Evolutionary conservation across 306 rosid genomes (phyloP).

Genomic region (Quercus glauca): DNA sequence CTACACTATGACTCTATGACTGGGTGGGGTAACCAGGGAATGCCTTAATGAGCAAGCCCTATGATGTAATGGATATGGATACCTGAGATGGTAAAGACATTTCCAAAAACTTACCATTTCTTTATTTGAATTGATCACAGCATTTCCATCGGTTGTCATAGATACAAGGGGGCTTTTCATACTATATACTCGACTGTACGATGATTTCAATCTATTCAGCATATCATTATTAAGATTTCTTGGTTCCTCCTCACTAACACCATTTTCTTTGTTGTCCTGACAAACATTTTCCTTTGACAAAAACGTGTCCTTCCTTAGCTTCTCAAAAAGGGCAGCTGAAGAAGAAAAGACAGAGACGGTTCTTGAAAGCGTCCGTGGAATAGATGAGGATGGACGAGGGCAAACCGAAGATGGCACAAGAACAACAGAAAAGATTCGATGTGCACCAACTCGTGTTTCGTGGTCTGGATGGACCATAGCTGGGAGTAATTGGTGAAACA

Average conservation of each 20-base stretch:
- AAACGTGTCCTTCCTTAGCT: conserved; percentile 59
- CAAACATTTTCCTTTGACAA: conserved; percentile 44
- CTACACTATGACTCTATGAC: background rate
- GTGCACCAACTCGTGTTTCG: conserved; percentile 83
- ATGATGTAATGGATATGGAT: background rate
- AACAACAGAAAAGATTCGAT: conserved; percentile 79
- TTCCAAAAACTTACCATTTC: conserved; percentile 54
- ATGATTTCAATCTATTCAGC: conserved; percentile 52
- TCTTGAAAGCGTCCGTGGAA: conserved; percentile 76
- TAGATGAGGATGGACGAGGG: conserved; percentile 39
- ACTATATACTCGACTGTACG: conserved; percentile 45
- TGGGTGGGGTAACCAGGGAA: background rate
- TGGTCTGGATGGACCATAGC: conserved; percentile 96
- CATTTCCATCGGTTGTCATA: conserved; percentile 30
- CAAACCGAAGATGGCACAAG: conserved; percentile 78
- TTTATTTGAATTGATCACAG: conserved; percentile 28
- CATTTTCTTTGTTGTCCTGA: conserved; percentile 31
- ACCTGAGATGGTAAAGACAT: background rate
- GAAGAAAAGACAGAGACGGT: conserved; percentile 85
- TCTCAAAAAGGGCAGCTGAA: conserved; percentile 93
- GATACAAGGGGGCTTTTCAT: conserved; percentile 35
- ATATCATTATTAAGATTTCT: conserved; percentile 36
- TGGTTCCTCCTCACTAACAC: conserved; percentile 37
- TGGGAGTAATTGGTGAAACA: conserved; percentile 83
- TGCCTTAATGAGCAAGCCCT: background rate